Evolutionary conservation across 129 eudicot species (phyloP), one percentile per base, ranked within the genome.

Genomic region (Saposhnikovia divaricata): DNA sequence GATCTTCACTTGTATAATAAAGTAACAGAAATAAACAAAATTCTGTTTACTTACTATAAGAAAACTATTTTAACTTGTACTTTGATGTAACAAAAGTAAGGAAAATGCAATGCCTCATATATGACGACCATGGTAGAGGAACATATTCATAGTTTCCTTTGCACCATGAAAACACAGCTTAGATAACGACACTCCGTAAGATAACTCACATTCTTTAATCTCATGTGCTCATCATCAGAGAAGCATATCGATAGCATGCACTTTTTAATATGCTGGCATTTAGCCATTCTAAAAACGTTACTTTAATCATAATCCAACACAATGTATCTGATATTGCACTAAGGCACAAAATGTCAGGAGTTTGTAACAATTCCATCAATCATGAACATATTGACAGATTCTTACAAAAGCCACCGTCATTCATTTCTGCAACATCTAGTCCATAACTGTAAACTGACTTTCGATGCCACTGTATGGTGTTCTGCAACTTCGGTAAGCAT

Each of bases 1-100:
- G 75, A 79, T 83, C 78, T 57, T 89, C 85, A 87, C 78, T 91
- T 91, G 93, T 90, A 93, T 96, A 91, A 6, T 59, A 63, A 63
- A 63, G 70, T 63, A 63, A n/a, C 31, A 63, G 14, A 63, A 75
- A 80, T 70, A 80, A 73, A 18, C 27, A 59, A 76, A 69, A 66
- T 23, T 2, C 25, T 85, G 89, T 87, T 86, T 83, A 80, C 80
- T 85, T 88, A 83, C 83, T 85, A 76, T 79, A 81, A 86, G 69
- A 55, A 74, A 85, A 84, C 80, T 76, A 79, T 83, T 73, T 6
- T 89, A 85, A 87, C 80, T 91, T 90, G 91, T 90, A 91, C 97
- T 88, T 65, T 65, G 12, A 65, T 11, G 21, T 65, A 27, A 11
- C 38, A 65, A 4, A 31, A 57, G 74, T 65, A 80, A 73, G 40